phyloP scores from a whole-genome alignment of 2,329 filamentous ascomycete genomes.

The Microsporum canis region DNA sequence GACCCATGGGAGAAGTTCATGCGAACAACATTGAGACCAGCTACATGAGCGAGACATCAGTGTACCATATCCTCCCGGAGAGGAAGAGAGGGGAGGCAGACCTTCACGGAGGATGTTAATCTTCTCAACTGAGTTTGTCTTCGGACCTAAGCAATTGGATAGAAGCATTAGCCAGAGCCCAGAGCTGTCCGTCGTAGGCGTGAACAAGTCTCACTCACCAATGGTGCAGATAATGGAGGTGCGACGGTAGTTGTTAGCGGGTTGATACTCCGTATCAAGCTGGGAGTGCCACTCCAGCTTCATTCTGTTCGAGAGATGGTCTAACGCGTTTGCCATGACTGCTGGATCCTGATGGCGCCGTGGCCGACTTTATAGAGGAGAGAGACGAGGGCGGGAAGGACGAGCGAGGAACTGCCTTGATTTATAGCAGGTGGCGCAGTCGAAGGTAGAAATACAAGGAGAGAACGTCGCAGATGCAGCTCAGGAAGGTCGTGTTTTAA shows the following conservation, averaged over 20 bases:
- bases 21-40: conserved; percentile 93
- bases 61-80: background rate
- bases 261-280: conserved; percentile 82
- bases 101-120: conserved; percentile 82
- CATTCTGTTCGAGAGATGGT: conserved; percentile 72
- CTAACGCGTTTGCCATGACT: conserved; percentile 60
- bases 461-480: conserved; percentile 8
- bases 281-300: conserved; percentile 59
- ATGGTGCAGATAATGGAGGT: conserved; percentile 99
- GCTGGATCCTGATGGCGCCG: background rate
- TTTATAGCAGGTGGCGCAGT: background rate
- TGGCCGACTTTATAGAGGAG: background rate
- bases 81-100: conserved; percentile 19
- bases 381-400: conserved; percentile 1
- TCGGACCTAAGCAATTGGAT: conserved; percentile 51
- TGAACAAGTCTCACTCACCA: conserved; percentile 39
- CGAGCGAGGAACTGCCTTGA: background rate
- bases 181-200: background rate
- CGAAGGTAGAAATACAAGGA: background rate
- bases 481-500: background rate
- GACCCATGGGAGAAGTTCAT: conserved; percentile 98
- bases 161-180: background rate
- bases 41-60: conserved; percentile 27
- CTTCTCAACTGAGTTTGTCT: conserved; percentile 95
- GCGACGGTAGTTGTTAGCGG: conserved; percentile 81